Evolutionary conservation across 257 asterid genomes (phyloP).

Genomic region (Cynanchum wilfordii): DNA sequence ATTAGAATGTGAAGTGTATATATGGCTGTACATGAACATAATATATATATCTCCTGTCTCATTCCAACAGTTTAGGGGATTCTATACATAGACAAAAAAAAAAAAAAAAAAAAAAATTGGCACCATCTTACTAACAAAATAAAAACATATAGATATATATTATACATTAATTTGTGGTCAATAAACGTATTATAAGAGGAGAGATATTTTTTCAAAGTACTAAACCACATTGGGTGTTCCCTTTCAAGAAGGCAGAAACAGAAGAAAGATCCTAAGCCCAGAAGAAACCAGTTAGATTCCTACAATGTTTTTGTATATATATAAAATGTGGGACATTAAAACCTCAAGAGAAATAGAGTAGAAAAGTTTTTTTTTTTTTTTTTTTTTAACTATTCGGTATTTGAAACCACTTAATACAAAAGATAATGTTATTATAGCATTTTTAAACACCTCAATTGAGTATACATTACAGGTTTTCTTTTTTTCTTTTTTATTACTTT

Average conservation of each 20-base stretch:
- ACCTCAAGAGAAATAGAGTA: neutral
- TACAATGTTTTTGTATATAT: neutral
- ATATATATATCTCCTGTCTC: neutral
- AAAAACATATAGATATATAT: too few relatives aligned
- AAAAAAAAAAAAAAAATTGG: neutral
- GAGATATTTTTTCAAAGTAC: neutral
- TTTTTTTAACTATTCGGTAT: too few relatives aligned
- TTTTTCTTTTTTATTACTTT: too few relatives aligned
- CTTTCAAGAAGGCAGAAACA: neutral
- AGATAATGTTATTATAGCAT: too few relatives aligned
- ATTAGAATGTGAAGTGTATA: neutral
- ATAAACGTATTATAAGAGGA: neutral
- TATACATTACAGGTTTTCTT: too few relatives aligned
- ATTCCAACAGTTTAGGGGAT: neutral
- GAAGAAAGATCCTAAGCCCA: neutral
- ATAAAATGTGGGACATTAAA: neutral
- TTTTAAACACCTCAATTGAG: too few relatives aligned
- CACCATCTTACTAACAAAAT: neutral
- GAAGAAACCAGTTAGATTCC: neutral
- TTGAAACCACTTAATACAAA: too few relatives aligned
- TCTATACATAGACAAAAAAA: neutral
- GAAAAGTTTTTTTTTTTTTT: too few relatives aligned
- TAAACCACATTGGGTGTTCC: conserved; percentile 2
- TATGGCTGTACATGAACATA: too few relatives aligned
- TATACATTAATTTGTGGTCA: neutral